Conservation (phyloP, 352 stramenopile species). For the Plasmopara viticola region DNA sequence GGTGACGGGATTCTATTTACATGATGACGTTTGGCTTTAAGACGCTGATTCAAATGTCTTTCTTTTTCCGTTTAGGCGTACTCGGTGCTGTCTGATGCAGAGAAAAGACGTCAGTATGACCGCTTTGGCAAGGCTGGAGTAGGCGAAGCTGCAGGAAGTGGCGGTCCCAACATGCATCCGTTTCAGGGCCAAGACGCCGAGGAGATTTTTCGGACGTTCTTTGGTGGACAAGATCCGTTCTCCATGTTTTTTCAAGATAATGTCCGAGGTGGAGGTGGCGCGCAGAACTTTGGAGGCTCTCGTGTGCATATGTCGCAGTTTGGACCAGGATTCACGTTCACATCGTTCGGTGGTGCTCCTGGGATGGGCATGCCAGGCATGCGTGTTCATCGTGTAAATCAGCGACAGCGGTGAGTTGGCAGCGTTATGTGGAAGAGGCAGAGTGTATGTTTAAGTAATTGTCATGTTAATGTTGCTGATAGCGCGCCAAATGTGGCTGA, state of each 20-base stretch:
- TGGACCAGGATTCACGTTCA: constrained; percentile 71
- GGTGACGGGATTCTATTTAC: constrained; percentile 28
- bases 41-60: not conserved
- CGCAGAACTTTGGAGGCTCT: constrained; percentile 40
- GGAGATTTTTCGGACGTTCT: constrained; percentile 80
- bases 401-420: constrained; percentile 38
- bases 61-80: constrained; percentile 54
- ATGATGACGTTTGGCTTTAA: not conserved
- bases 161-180: constrained; percentile 31
- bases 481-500: constrained; percentile 25
- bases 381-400: constrained; percentile 41
- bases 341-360: constrained; percentile 54
- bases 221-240: constrained; percentile 76
- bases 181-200: constrained; percentile 75
- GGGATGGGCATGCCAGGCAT: constrained; percentile 49
- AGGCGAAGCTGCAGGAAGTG: constrained; percentile 29
- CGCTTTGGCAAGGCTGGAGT: constrained; percentile 84
- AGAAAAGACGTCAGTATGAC: constrained; percentile 87
- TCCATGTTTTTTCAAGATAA: constrained; percentile 81
- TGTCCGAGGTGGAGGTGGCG: constrained; percentile 41
- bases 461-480: constrained; percentile 7
- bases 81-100: constrained; percentile 85
- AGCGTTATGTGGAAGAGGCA: not conserved
- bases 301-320: constrained; percentile 79
- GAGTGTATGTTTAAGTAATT: not conserved